These are phyloP conservation scores for Raddia guianensis DNA, from an alignment of 176 grass and related monocot species.

Conservation along the genomic window DNA sequence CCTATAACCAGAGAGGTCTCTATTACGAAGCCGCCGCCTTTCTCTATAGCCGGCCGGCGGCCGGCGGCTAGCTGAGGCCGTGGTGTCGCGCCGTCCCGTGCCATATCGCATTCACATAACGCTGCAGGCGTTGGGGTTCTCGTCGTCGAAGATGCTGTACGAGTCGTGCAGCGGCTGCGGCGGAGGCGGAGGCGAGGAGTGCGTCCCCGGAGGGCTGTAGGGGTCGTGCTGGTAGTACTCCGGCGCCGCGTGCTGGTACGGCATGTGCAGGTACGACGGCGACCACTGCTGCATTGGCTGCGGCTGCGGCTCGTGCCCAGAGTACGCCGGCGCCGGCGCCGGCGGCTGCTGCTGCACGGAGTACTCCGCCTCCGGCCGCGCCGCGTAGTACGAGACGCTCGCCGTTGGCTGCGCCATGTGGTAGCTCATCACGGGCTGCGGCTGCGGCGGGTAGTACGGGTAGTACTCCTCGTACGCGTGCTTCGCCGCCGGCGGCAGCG, in stretches of 20 bases:
- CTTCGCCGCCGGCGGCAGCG: not conserved
- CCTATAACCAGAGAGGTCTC: slow-evolving; percentile 36
- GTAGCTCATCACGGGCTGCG: slow-evolving; percentile 74
- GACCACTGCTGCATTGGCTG: slow-evolving; percentile 49
- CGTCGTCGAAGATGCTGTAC: slow-evolving; percentile 73
- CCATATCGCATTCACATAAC: slow-evolving; percentile 54
- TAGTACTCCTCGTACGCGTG: slow-evolving; percentile 26
- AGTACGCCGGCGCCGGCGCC: not conserved
- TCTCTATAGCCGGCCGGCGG: not conserved
- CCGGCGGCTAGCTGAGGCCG: not conserved
- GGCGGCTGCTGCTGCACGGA: slow-evolving; percentile 32
- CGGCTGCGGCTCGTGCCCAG: slow-evolving; percentile 14
- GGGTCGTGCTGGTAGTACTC: slow-evolving; percentile 49
- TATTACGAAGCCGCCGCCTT: slow-evolving; percentile 42
- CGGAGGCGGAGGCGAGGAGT: slow-evolving; percentile 27
- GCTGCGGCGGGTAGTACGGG: slow-evolving; percentile 45
- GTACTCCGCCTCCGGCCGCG: slow-evolving; percentile 35
- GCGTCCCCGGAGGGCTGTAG: slow-evolving; percentile 50
- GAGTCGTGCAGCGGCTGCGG: slow-evolving; percentile 44
- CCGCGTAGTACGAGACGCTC: slow-evolving; percentile 66
- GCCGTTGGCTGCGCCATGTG: slow-evolving; percentile 53
- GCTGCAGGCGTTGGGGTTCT: slow-evolving; percentile 76
- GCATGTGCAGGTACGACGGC: slow-evolving; percentile 50
- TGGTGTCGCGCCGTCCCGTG: not conserved
- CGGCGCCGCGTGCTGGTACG: slow-evolving; percentile 41